Conservation (phyloP, 1,284 basidiomycete genomes). For the Peniophora sp. region DNA sequence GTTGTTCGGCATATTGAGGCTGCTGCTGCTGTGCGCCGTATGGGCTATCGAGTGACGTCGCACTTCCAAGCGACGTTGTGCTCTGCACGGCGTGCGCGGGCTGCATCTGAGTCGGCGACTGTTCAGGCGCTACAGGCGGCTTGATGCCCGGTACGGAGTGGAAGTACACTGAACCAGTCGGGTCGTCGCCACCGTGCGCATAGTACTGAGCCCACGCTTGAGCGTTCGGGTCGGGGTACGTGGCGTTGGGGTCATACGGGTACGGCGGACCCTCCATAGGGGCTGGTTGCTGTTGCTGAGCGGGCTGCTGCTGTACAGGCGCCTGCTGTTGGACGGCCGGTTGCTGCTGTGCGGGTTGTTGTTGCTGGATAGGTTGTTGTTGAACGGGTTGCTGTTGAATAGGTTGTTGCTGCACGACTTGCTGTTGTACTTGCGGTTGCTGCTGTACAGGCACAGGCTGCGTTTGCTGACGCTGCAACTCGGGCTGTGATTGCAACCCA, state of each 20-base stretch:
- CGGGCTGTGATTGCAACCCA: no score
- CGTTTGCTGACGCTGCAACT: no score
- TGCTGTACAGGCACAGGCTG: conserved; percentile 6
- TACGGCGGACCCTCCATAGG: conserved; percentile 52
- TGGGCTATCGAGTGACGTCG: not conserved
- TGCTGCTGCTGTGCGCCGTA: not conserved
- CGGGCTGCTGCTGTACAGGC: conserved; percentile 15
- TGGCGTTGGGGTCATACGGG: conserved; percentile 54
- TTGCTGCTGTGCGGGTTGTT: conserved; percentile 12
- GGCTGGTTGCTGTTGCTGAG: conserved; percentile 11
- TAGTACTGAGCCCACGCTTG: conserved; percentile 81
- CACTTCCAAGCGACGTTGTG: not conserved
- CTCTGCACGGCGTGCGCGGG: not conserved
- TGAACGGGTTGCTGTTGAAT: conserved; percentile 12
- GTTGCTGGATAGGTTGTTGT: conserved; percentile 13
- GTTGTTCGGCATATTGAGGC: not conserved
- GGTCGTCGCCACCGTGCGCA: conserved; percentile 62
- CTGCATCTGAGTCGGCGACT: not conserved
- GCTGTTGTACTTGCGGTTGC: conserved; percentile 16
- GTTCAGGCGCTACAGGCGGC: conserved; percentile 7
- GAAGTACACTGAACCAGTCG: conserved; percentile 68
- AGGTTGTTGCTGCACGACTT: conserved; percentile 1
- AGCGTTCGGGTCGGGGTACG: conserved; percentile 64
- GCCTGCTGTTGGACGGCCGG: conserved; percentile 5
- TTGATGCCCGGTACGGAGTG: conserved; percentile 65